Evolutionary conservation across 31 red algal species (phyloP).

Genomic region (Asparagopsis taxiformis): DNA sequence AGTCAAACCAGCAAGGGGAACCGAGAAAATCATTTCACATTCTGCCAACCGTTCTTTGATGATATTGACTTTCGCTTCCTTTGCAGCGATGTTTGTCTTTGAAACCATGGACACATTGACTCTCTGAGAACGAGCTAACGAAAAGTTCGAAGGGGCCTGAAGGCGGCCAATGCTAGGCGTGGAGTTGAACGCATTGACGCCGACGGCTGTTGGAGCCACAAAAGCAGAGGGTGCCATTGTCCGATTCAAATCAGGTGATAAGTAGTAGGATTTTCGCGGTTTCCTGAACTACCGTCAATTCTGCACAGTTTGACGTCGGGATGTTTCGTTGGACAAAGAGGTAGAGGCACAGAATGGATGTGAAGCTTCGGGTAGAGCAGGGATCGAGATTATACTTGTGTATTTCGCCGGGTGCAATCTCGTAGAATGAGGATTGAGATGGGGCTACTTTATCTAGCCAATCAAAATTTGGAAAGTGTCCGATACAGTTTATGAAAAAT

Average conservation of each 20-base stretch:
- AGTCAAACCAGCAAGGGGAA: slow-evolving; percentile 54
- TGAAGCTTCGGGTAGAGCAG: too few relatives aligned
- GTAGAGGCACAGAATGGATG: too few relatives aligned
- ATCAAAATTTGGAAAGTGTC: background rate
- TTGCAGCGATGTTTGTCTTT: slow-evolving; percentile 28
- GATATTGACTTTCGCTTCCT: slow-evolving; percentile 28
- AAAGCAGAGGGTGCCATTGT: slow-evolving; percentile 20
- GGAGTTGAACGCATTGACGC: background rate
- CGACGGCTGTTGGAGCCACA: slow-evolving; percentile 9
- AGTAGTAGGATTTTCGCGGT: background rate
- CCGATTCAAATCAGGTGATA: background rate
- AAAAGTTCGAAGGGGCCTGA: background rate
- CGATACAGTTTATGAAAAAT: too few relatives aligned
- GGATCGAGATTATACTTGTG: too few relatives aligned
- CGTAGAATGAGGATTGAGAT: background rate
- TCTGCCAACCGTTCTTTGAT: slow-evolving; percentile 44
- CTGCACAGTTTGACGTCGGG: too few relatives aligned
- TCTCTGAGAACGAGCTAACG: background rate
- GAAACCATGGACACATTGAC: slow-evolving; percentile 26
- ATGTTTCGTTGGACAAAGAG: too few relatives aligned
- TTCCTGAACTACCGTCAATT: too few relatives aligned
- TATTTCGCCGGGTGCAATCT: background rate
- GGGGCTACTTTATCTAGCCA: background rate
- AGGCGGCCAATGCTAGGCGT: background rate
- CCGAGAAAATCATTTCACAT: slow-evolving; percentile 61